Conservation (phyloP, 208 protist species). For the Kentomonas sorsogonicus region DNA sequence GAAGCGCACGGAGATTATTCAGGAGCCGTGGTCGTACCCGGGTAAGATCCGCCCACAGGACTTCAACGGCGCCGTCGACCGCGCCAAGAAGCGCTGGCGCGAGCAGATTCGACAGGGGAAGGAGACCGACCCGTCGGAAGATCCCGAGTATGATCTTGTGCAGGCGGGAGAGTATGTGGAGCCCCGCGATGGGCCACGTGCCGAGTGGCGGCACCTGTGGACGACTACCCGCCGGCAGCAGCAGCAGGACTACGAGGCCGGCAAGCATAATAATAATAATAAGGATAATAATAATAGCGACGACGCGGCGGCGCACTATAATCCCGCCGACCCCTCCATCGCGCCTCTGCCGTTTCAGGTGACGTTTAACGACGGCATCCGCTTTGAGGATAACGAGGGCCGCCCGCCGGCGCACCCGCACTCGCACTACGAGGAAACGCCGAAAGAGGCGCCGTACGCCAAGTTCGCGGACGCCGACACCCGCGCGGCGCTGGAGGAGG, state of each 20-base stretch:
- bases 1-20: conserved; percentile 86
- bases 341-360: conserved; percentile 79
- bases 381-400: conserved; percentile 83
- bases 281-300: too few species aligned
- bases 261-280: too few species aligned
- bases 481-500: conserved; percentile 25
- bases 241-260: too few species aligned
- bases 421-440: conserved; percentile 77
- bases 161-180: conserved; percentile 85
- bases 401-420: conserved; percentile 72
- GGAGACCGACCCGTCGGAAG: conserved; percentile 82
- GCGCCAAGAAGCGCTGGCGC: conserved; percentile 79
- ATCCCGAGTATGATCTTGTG: conserved; percentile 85
- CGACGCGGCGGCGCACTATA: too few species aligned
- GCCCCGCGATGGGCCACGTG: conserved; percentile 80
- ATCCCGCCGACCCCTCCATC: too few species aligned
- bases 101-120: conserved; percentile 75
- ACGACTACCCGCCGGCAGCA: conserved; percentile 76
- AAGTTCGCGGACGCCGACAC: conserved; percentile 62
- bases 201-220: conserved; percentile 88
- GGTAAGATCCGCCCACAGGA: conserved; percentile 82
- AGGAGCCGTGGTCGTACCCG: conserved; percentile 89
- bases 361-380: conserved; percentile 87
- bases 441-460: conserved; percentile 74
- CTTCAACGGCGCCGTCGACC: conserved; percentile 82